Evolutionary conservation across 2,329 filamentous ascomycete species (phyloP).

Genomic region (Aureobasidium sp.): DNA sequence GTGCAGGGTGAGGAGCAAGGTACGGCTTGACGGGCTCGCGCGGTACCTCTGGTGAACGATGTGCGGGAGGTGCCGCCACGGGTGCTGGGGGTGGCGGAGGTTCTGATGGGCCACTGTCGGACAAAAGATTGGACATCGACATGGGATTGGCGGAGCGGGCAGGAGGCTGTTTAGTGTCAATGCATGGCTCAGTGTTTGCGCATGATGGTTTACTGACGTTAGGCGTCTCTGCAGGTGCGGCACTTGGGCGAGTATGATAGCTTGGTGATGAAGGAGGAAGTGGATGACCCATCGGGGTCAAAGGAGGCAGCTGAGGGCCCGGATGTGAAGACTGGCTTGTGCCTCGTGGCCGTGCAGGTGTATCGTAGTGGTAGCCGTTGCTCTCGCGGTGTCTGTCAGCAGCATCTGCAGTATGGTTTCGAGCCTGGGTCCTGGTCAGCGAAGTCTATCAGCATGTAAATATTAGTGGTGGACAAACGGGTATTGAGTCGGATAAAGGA

Average conservation of each 20-base stretch:
- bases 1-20: slow-evolving; percentile 1
- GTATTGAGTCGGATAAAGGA: slow-evolving; percentile 40
- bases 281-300: slow-evolving; percentile 10
- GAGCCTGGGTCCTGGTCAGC: slow-evolving; percentile 17
- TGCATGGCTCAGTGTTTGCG: not conserved
- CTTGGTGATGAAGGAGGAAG: slow-evolving; percentile 9
- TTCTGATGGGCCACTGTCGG: slow-evolving; percentile 49
- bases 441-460: not conserved
- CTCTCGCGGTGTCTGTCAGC: slow-evolving; percentile 9
- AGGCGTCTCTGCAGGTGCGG: not conserved
- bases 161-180: slow-evolving; percentile 21
- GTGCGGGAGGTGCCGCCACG: not conserved
- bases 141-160: slow-evolving; percentile 72
- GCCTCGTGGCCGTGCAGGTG: slow-evolving; percentile 6
- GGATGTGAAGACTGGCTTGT: slow-evolving; percentile 14
- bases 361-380: slow-evolving; percentile 17
- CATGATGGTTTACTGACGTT: not conserved
- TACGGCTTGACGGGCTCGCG: slow-evolving; percentile 9
- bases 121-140: slow-evolving; percentile 93
- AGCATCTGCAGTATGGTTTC: slow-evolving; percentile 20
- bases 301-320: not conserved
- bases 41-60: not conserved
- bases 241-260: slow-evolving; percentile 8
- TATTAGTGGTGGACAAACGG: not conserved
- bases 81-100: slow-evolving; percentile 12